Evolutionary conservation across 2,329 filamentous ascomycete genomes (phyloP), one percentile per base, ranked within the genome.

Genomic region (Aspergillus pseudotamarii): DNA sequence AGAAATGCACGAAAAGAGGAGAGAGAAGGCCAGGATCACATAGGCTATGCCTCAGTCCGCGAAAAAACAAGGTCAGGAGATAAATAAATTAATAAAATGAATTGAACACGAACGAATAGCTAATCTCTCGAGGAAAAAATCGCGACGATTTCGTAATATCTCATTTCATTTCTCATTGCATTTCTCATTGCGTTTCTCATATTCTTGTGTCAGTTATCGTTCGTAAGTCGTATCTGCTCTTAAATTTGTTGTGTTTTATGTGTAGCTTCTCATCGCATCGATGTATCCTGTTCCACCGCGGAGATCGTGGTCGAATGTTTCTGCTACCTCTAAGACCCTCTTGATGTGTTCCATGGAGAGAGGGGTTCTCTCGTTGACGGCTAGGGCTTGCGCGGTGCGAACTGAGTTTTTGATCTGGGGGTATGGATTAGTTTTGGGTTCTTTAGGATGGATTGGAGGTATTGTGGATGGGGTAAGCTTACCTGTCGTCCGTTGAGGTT

Each of bases 381-480:
- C 92, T 19, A 97, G 83, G 0, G 91, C 91, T 77, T 96, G 92
- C 2, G 92, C 92, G 0, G 91, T 94, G 61, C 91, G 87, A 56
- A 96, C 89, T 12, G 90, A 89, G 75, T 96, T 96, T 82, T 96
- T 96, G 83, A 96, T 96, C 86, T 94, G 83, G n/a, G n/a, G 26
- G 19, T 51, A 26, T 16, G 21, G 6, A 21, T 41, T 50, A 48
- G 26, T 62, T 62, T 30, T 61, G 62, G 57, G 51, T n/a, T 60
- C 10, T 23, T 8, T n/a, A 10, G 26, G 38, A 43, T 48, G 60
- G 28, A 14, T 38, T 51, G 23, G 23, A n/a, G 21, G 9, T n/a
- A 19, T 30, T 4, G 16, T n/a, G 50, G 16, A n/a, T n/a, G 16
- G 11, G 19, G 14, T 14, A 59, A 58, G 73, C 79, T 63, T 79